Percentiles rank a stretch among this genome's conserved stretches.
Evolutionary conservation across 768 basidiomycete genomes (phyloP).

Genomic region (Xanthoconium purpureum): DNA sequence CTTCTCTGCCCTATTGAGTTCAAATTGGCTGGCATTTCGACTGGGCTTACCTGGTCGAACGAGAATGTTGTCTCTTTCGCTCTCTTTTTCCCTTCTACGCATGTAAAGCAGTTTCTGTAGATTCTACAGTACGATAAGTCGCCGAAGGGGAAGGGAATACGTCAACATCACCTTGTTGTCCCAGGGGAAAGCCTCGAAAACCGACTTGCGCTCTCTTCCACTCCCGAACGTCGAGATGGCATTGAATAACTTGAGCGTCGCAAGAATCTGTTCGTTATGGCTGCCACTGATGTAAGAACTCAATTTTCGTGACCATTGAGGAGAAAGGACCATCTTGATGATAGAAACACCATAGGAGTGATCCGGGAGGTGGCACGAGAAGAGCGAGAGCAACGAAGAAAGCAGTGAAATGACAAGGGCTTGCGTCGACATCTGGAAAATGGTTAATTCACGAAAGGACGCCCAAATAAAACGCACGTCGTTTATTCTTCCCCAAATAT

Average conservation of each 20-base stretch:
- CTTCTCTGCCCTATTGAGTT: conserved; percentile 35
- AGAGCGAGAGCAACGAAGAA: conserved; percentile 55
- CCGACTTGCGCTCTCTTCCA: conserved; percentile 58
- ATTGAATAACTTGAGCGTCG: conserved; percentile 62
- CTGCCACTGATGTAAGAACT: conserved; percentile 60
- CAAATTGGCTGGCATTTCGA: not conserved
- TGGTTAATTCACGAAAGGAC: not conserved
- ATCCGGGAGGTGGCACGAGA: conserved; percentile 67
- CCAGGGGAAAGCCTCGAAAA: conserved; percentile 75
- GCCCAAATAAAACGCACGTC: conserved; percentile 39
- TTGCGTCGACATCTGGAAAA: conserved; percentile 39
- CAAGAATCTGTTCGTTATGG: conserved; percentile 64
- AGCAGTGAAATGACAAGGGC: conserved; percentile 50
- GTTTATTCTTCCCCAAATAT: conserved; percentile 53
- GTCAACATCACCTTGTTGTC: conserved; percentile 57
- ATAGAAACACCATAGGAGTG: conserved; percentile 63
- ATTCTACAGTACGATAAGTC: conserved; percentile 38
- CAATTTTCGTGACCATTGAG: conserved; percentile 52
- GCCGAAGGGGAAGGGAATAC: not conserved
- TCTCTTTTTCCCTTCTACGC: conserved; percentile 57
- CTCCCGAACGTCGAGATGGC: conserved; percentile 61
- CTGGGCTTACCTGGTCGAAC: conserved; percentile 51
- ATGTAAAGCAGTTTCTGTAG: conserved; percentile 66
- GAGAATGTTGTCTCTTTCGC: conserved; percentile 39
- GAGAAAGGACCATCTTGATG: conserved; percentile 55